These are phyloP conservation scores for Wickerhamomyces hampshirensis DNA, from an alignment of 805 yeast genomes.

Conservation along the genomic window DNA sequence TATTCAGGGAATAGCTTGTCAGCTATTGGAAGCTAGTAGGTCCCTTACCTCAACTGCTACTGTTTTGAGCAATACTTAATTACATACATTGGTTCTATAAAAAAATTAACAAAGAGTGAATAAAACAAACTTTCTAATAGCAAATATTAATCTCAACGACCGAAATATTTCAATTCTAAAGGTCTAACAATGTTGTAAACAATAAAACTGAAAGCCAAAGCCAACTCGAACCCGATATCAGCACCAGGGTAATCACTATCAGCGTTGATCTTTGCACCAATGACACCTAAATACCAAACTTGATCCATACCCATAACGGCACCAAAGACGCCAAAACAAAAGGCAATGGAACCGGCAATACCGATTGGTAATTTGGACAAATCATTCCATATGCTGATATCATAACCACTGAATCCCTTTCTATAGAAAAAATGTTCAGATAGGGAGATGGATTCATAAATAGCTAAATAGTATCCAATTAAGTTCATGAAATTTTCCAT, in stretches of 20 bases:
- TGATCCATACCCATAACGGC: conserved; percentile 85
- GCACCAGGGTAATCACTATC: conserved; percentile 48
- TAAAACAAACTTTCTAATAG: background rate
- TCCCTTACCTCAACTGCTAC: too few species aligned
- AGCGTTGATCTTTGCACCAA: conserved; percentile 56
- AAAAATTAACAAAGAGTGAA: background rate
- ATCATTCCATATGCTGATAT: conserved; percentile 57
- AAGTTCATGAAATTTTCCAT: conserved; percentile 87
- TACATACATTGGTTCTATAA: too few species aligned
- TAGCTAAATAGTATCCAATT: conserved; percentile 87
- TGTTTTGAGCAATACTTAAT: too few species aligned
- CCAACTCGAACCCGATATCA: conserved; percentile 84
- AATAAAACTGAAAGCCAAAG: conserved; percentile 60
- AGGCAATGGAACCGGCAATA: conserved; percentile 69
- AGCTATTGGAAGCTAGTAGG: too few species aligned
- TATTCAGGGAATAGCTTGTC: too few species aligned
- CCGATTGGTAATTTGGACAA: conserved; percentile 65
- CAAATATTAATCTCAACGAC: conserved; percentile 32
- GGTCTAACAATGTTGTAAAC: conserved; percentile 58
- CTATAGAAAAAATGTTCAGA: conserved; percentile 82
- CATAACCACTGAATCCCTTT: conserved; percentile 55
- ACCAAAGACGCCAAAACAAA: conserved; percentile 82
- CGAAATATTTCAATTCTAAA: conserved; percentile 63
- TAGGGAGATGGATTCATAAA: conserved; percentile 70
- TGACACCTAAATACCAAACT: conserved; percentile 74